These are phyloP conservation scores for Aspergillus thermomutatus DNA, from an alignment of 2,329 filamentous ascomycete species.

Conservation along the genomic window DNA sequence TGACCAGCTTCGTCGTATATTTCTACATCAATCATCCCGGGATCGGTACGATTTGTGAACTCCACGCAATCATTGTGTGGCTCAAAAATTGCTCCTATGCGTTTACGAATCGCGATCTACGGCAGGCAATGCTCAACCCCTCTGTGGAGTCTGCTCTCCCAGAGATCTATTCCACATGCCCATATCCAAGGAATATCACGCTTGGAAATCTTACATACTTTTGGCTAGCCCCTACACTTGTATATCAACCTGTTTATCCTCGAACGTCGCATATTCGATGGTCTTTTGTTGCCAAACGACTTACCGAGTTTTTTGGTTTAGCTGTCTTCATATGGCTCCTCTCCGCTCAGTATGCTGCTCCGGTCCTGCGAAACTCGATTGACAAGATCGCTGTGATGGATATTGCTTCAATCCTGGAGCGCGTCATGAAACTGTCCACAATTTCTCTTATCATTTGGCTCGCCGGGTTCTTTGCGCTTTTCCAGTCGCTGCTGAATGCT, in stretches of 20 bases:
- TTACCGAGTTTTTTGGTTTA: constrained; percentile 72
- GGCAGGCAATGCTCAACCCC: constrained; percentile 83
- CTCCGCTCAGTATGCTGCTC: constrained; percentile 89
- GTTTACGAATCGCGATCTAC: constrained; percentile 91
- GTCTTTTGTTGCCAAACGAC: constrained; percentile 79
- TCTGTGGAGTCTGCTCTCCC: constrained; percentile 67
- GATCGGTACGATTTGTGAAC: constrained; percentile 84
- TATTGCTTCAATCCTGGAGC: constrained; percentile 76
- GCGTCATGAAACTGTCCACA: constrained; percentile 90
- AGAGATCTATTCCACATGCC: constrained; percentile 74
- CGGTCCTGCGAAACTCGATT: constrained; percentile 83
- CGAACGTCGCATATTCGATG: constrained; percentile 78
- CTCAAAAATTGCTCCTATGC: constrained; percentile 95
- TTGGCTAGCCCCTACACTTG: constrained; percentile 94
- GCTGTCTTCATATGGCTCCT: constrained; percentile 93
- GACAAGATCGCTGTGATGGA: constrained; percentile 81
- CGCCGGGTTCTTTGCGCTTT: constrained; percentile 93
- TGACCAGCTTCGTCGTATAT: constrained; percentile 85
- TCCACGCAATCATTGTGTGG: constrained; percentile 93
- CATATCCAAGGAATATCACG: constrained; percentile 89
- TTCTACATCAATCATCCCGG: constrained; percentile 88
- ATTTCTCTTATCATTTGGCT: constrained; percentile 97
- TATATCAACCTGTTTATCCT: constrained; percentile 96
- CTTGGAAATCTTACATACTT: constrained; percentile 87
- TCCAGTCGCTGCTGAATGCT: constrained; percentile 89